These are phyloP conservation scores for Trametes gibbosa DNA, from an alignment of 768 basidiomycete species.

Conservation along the genomic window DNA sequence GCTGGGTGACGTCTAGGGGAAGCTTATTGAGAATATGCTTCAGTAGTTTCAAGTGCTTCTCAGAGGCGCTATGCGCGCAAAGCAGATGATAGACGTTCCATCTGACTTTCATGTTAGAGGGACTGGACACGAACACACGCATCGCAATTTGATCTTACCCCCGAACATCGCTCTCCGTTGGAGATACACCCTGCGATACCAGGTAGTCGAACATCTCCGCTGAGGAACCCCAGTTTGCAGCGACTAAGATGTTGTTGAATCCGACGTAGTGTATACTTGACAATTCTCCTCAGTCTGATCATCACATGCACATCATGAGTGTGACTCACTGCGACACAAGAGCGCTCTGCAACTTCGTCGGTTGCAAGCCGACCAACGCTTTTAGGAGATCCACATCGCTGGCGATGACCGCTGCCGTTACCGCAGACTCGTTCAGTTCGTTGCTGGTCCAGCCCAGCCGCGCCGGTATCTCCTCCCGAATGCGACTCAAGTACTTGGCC, in stretches of 20 bases:
- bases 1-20: constrained; percentile 46
- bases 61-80: constrained; percentile 27
- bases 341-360: constrained; percentile 39
- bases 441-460: constrained; percentile 52
- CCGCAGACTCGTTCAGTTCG: constrained; percentile 49
- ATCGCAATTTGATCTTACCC: constrained; percentile 36
- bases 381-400: constrained; percentile 41
- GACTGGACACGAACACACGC: neutral
- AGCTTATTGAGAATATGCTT: constrained; percentile 47
- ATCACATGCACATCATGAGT: neutral
- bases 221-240: constrained; percentile 32
- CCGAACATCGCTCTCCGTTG: constrained; percentile 40
- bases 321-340: constrained; percentile 43
- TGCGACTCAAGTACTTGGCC: constrained; percentile 42
- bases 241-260: constrained; percentile 46
- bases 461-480: constrained; percentile 39
- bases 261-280: constrained; percentile 14
- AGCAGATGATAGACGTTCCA: constrained; percentile 58
- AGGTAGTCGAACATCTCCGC: constrained; percentile 48
- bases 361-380: constrained; percentile 41
- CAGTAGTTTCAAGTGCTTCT: constrained; percentile 30
- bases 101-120: constrained; percentile 29
- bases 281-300: neutral
- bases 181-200: constrained; percentile 44
- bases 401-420: constrained; percentile 43